A percentile compares a stretch with the other conserved stretches of the same genome.
phyloP scores from a whole-genome alignment of 1,284 basidiomycete species.

The Cystobasidiaceae sp. region DNA sequence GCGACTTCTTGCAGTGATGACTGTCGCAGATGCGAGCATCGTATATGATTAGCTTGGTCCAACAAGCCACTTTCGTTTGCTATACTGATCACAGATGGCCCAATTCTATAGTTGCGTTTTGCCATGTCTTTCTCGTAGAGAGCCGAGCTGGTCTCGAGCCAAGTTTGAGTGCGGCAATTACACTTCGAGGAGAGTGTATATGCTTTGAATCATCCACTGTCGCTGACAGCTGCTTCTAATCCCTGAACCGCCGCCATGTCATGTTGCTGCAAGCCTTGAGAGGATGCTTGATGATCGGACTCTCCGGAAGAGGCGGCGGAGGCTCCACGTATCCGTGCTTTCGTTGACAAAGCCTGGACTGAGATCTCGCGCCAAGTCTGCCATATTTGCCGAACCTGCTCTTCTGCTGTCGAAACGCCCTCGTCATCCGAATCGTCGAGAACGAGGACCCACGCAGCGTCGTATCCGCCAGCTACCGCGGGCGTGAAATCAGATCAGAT shows the following conservation, averaged over 20 bases:
- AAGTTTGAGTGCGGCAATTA: too few relatives aligned
- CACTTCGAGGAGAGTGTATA: too few relatives aligned
- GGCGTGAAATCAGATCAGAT: conserved; percentile 26
- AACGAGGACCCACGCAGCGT: conserved; percentile 89
- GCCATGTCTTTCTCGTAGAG: too few relatives aligned
- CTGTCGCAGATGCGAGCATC: too few relatives aligned
- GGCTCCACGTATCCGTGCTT: conserved; percentile 66
- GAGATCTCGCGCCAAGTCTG: conserved; percentile 61
- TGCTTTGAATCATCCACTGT: too few relatives aligned
- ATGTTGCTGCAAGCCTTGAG: conserved; percentile 61
- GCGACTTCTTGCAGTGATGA: neutral
- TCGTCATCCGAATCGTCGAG: conserved; percentile 46
- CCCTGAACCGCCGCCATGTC: conserved; percentile 59
- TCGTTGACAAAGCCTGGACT: conserved; percentile 72
- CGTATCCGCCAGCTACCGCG: conserved; percentile 86
- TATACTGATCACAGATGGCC: too few relatives aligned
- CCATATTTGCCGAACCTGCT: conserved; percentile 68
- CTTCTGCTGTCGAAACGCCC: conserved; percentile 47
- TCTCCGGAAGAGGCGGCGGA: neutral
- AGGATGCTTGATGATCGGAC: neutral
- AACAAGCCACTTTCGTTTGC: too few relatives aligned
- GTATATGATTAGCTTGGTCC: too few relatives aligned
- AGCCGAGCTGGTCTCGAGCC: too few relatives aligned
- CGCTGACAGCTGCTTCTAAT: too few relatives aligned
- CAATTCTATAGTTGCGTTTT: too few relatives aligned